Base-by-base conservation (phyloP, 768 basidiomycete genomes). In the Sarcomyxa edulis region DNA sequence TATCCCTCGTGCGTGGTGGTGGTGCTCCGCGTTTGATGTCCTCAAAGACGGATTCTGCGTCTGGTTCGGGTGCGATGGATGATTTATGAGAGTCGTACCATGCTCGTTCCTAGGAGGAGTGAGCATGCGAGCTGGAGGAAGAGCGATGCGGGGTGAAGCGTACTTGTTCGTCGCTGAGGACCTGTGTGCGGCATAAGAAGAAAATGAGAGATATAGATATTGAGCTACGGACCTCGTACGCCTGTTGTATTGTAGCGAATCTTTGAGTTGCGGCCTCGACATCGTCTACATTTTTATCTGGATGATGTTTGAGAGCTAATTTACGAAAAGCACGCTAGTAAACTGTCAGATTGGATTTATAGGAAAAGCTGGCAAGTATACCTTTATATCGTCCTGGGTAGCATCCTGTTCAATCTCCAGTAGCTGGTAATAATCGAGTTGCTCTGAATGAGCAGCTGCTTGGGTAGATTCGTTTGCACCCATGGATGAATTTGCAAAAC, bases 21-120 rank as follows among this genome's bases (percentile, higher is more conserved):
- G 75, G 72, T 27, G 71, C 69, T 11, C 94, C 94, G 41, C 65
- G 74, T 35, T 78, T 76, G 39, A 97, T 83, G 50, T 92, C 86
- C 45, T 96, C 83, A 50, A 91, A 88, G 11, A 95, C 81, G 3
- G 72, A 75, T 30, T 84, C 80, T 30, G 86, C 87, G 56, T 94
- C 94, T 28, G 89, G 78, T 50, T 87, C 85, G 3, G 86, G 85
- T 12, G 70, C 66, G 6, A 92, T 70, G 18, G 86, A 84, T 20
- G 84, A 80, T 42, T 83, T 81, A 58, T 98, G 95, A 4, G 81
- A 81, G 60, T 99, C 96, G 60, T 99, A 99, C 89, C 93, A 99
- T 30, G 96, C 93, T 49, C 96, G 72, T 71, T 98, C 95, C 87
- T 95, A 76, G 67, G 74, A 70, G 58, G 38, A 34, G 38, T 24